phyloP scores from a whole-genome alignment of 2,329 filamentous ascomycete species.

The Calonectria crousiana region DNA sequence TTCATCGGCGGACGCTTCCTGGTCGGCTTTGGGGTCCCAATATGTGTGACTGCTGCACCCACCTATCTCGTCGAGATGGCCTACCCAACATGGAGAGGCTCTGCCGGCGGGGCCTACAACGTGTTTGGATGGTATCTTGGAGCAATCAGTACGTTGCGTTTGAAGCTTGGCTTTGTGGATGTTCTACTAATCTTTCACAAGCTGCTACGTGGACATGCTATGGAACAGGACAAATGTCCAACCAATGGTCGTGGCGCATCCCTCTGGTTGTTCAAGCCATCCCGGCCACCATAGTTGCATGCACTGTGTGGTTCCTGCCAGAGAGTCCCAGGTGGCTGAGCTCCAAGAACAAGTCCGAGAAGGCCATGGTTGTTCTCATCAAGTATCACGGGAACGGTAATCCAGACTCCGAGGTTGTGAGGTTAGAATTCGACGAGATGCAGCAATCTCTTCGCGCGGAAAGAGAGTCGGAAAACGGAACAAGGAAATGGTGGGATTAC shows the following conservation, averaged over 20 bases:
- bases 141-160: background rate
- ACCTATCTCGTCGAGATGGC: constrained; percentile 41
- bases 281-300: background rate
- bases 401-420: background rate
- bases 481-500: constrained; percentile 10
- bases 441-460: background rate
- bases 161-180: background rate
- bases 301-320: background rate
- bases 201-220: background rate
- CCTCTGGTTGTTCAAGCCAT: background rate
- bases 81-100: constrained; percentile 39
- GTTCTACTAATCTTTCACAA: background rate
- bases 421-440: constrained; percentile 12
- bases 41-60: constrained; percentile 34
- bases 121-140: constrained; percentile 18
- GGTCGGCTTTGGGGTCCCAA: constrained; percentile 34
- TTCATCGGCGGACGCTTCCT: constrained; percentile 34
- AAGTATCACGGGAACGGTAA: constrained; percentile 4
- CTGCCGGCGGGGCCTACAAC: constrained; percentile 39
- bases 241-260: background rate
- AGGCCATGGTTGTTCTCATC: background rate
- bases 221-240: background rate
- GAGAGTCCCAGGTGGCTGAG: constrained; percentile 5
- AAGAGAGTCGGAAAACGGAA: background rate
- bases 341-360: background rate